Base-by-base conservation (phyloP, 225 moss, liverwort and hornwort species). In the Lunularia cruciata region DNA sequence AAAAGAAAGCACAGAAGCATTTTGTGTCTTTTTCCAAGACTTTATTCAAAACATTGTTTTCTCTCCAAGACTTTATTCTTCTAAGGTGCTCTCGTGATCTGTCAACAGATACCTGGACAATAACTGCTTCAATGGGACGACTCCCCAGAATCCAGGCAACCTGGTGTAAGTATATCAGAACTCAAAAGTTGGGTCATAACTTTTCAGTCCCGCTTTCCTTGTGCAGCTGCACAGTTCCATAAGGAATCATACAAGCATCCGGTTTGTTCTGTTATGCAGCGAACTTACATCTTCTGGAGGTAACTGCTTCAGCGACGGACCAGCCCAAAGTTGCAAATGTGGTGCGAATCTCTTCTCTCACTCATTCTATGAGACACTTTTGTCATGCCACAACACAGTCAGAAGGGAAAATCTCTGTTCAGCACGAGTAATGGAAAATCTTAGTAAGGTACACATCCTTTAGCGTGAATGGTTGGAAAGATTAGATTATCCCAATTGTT, bases 271-370 rank as follows among this genome's bases (percentile, higher is more conserved):
- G 34, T 15, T 7, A 35, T 59, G 10, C 25, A 18, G 23, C 38
- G 65, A 45, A 6, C 25, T 11, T 5, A 6, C 25, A 8, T 5
- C 46, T 8, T 10, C 16, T 28, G 30, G 1, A 6, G 47, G 30
- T 20, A 65, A 65, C 62, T 19, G 60, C 49, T 56, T 63, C 63
- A 48, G 5, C 16, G 73, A 27, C 43, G 55, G 43, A 46, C 70
- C 22, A 58, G 12, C 55, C 12, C 28, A 47, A 20, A 0, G 32
- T 47, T 65, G 65, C 65, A 65, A 65, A 47, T 65, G 65, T 42
- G 47, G 65, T 65, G 30, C 27, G 65, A 16, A 32, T 67, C 38
- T 23, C 10, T 19, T 25, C 25, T 37, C 20, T 68, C 34, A 34
- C 34, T 63, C 35, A 34, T 18, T 9, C 59, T 30, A 2, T 56